A percentile compares a stretch with the other conserved stretches of the same genome.
Conservation (phyloP, 148 eudicot genomes). For the Fagopyrum tataricum region DNA sequence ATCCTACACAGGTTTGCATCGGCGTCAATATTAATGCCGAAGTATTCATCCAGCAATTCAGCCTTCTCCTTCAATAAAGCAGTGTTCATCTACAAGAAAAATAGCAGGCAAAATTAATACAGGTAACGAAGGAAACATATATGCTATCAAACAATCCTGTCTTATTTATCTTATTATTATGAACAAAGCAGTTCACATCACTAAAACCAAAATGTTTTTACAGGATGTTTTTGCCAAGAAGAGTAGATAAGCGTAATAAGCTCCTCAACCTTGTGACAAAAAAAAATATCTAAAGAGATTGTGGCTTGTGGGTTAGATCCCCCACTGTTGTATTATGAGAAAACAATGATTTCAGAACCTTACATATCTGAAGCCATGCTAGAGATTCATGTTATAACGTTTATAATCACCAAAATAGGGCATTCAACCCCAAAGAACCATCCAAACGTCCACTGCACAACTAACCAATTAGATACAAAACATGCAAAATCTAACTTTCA, state of each 20-base stretch:
- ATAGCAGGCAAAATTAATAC: neutral
- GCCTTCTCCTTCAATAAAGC: constrained; percentile 62
- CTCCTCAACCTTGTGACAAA: neutral
- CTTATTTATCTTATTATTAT: neutral
- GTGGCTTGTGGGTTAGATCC: neutral
- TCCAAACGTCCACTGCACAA: neutral
- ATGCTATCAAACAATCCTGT: neutral
- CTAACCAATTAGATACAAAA: neutral
- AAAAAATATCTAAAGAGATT: neutral
- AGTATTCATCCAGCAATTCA: constrained; percentile 87
- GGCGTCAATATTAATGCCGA: constrained; percentile 62
- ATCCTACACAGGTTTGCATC: constrained; percentile 77
- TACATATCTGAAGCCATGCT: neutral
- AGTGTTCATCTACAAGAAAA: constrained; percentile 53
- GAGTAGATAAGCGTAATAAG: neutral
- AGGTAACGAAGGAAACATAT: neutral
- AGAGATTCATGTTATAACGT: neutral
- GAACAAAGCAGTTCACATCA: neutral
- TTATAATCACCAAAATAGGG: neutral
- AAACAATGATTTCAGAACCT: neutral
- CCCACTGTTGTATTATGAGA: neutral
- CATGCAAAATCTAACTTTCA: neutral
- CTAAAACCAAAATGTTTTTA: neutral
- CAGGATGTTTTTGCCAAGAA: neutral
- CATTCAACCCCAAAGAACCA: neutral